These are phyloP conservation scores for Fistulinella cinereoalba DNA, from an alignment of 1,284 basidiomycete genomes.

Conservation along the genomic window DNA sequence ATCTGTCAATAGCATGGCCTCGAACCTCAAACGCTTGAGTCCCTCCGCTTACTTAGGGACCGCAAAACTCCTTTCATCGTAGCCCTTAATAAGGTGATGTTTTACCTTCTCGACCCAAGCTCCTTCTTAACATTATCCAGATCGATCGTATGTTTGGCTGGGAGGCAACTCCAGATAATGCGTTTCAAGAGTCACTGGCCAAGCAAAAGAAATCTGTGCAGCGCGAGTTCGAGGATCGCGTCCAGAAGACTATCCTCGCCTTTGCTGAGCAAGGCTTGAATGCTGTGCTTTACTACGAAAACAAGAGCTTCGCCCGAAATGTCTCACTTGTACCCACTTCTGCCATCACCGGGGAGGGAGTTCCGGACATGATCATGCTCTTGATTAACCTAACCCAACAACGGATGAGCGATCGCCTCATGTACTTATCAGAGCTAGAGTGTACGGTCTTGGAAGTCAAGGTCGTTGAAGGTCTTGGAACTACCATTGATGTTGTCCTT, in stretches of 20 bases:
- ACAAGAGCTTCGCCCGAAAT: slow-evolving; percentile 93
- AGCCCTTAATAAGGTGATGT: slow-evolving; percentile 89
- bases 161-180: slow-evolving; percentile 87
- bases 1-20: slow-evolving; percentile 76
- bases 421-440: slow-evolving; percentile 98
- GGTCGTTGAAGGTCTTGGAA: slow-evolving; percentile 97
- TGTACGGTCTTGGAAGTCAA: slow-evolving; percentile 99
- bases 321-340: slow-evolving; percentile 98
- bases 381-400: slow-evolving; percentile 97
- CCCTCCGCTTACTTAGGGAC: slow-evolving; percentile 88
- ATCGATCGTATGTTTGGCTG: slow-evolving; percentile 98
- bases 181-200: slow-evolving; percentile 90
- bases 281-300: slow-evolving; percentile 94
- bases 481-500: slow-evolving; percentile 96
- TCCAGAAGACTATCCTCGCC: slow-evolving; percentile 82
- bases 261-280: slow-evolving; percentile 99
- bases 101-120: slow-evolving; percentile 3
- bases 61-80: slow-evolving; percentile 99
- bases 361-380: slow-evolving; percentile 99
- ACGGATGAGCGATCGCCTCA: slow-evolving; percentile 95
- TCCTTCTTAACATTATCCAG: slow-evolving; percentile 39
- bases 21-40: slow-evolving; percentile 97
- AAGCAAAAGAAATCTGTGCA: slow-evolving; percentile 81
- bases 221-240: slow-evolving; percentile 92
- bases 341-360: slow-evolving; percentile 96